Evolutionary conservation across 208 protist genomes (phyloP).

Genomic region (Trypanosoma cruzi): DNA sequence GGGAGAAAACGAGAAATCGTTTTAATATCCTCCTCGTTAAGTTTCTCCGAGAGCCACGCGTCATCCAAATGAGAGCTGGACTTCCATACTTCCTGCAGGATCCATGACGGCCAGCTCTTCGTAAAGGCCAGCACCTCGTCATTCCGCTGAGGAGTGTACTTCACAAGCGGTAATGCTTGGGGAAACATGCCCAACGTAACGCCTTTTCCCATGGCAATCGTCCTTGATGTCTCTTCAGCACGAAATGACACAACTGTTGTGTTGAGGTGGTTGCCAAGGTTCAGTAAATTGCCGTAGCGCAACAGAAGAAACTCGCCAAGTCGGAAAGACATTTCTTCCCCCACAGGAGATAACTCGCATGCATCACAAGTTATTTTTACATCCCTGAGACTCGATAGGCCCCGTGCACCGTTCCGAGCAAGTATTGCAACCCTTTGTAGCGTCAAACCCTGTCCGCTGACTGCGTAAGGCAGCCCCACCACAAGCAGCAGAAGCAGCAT

Average conservation of each 20-base stretch:
- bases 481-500: conserved; percentile 1
- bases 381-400: not conserved
- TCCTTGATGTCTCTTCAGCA: conserved; percentile 12
- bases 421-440: conserved; percentile 22
- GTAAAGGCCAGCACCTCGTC: conserved; percentile 15
- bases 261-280: conserved; percentile 10
- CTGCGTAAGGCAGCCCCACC: not conserved
- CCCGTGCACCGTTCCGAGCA: conserved; percentile 20
- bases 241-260: conserved; percentile 1
- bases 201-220: conserved; percentile 13
- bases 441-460: not conserved
- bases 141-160: not conserved
- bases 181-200: conserved; percentile 21
- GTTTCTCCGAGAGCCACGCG: conserved; percentile 14
- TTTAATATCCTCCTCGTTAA: not conserved
- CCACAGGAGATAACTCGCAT: conserved; percentile 5
- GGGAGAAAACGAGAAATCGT: conserved; percentile 20
- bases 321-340: conserved; percentile 18
- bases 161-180: conserved; percentile 9
- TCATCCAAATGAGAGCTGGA: conserved; percentile 19
- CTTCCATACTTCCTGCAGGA: conserved; percentile 14
- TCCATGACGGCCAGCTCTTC: conserved; percentile 25
- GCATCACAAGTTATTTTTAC: conserved; percentile 12
- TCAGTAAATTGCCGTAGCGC: conserved; percentile 6
- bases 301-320: conserved; percentile 10